Percentiles rank a stretch among this genome's conserved stretches.
Conservation (phyloP, 2,329 filamentous ascomycete species). For the Nemania sp. region DNA sequence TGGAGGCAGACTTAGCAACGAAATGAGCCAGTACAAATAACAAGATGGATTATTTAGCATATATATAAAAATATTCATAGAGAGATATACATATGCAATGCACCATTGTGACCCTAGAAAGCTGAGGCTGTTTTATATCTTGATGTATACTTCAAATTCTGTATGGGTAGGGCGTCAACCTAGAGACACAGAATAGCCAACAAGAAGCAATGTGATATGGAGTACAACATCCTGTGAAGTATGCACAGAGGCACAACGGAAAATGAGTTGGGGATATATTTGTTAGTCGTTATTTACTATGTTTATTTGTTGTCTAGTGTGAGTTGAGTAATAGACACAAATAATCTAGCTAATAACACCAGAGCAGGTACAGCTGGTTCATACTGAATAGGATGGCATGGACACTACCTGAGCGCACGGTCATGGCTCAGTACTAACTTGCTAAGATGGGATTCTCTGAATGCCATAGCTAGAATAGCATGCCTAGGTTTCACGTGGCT, state of each 20-base stretch:
- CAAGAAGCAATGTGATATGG: background rate
- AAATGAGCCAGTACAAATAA: background rate
- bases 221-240: background rate
- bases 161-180: no score
- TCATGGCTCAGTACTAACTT: background rate
- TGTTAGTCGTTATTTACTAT: background rate
- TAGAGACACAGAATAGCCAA: background rate
- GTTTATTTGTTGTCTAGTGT: background rate
- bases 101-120: background rate
- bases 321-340: background rate
- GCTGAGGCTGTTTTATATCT: background rate
- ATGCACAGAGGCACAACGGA: background rate
- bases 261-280: background rate
- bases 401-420: background rate
- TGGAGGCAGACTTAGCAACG: no score
- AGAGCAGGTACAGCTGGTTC: background rate
- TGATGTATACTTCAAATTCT: background rate
- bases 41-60: background rate
- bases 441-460: slow-evolving; percentile 31
- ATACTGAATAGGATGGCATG: background rate
- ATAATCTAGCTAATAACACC: background rate
- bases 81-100: background rate
- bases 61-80: background rate
- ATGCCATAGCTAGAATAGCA: slow-evolving; percentile 34
- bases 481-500: slow-evolving; percentile 19